phyloP scores from a whole-genome alignment of 345 rosid genomes.

The Turnera subulata region DNA sequence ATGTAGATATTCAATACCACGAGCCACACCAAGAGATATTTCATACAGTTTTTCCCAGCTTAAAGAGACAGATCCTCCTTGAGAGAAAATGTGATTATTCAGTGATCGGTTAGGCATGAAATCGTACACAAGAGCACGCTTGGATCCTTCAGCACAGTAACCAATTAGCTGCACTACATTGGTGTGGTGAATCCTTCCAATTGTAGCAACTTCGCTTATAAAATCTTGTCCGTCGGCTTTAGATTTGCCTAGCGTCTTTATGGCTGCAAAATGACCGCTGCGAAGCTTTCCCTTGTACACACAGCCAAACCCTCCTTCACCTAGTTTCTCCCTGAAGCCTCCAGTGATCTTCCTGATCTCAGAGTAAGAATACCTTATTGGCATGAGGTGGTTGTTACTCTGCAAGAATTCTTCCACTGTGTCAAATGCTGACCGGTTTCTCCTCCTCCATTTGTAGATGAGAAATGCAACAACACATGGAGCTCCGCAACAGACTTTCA shows the following conservation, averaged over 20 bases:
- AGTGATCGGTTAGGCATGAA: constrained; percentile 4
- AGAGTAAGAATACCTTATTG: not conserved
- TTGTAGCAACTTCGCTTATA: not conserved
- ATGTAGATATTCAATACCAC: not conserved
- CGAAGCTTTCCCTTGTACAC: constrained; percentile 1
- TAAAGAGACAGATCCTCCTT: not conserved
- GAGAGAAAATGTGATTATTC: not conserved
- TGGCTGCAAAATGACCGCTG: not conserved
- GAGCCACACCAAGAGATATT: constrained; percentile 4
- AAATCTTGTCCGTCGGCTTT: constrained; percentile 2
- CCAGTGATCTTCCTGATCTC: not conserved
- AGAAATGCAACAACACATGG: not conserved
- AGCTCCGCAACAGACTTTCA: not conserved
- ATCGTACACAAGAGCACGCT: not conserved
- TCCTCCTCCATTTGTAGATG: not conserved
- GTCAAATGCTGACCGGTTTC: constrained; percentile 1
- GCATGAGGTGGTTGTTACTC: not conserved
- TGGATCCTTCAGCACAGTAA: not conserved
- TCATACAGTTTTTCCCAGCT: not conserved
- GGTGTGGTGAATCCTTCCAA: not conserved
- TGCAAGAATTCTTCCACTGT: not conserved
- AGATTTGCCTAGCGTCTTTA: not conserved
- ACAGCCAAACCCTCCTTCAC: constrained; percentile 1
- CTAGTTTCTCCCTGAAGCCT: not conserved
- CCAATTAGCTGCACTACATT: not conserved